phyloP scores from a whole-genome alignment of 768 basidiomycete genomes.

The Boletus pseudopeckii region DNA sequence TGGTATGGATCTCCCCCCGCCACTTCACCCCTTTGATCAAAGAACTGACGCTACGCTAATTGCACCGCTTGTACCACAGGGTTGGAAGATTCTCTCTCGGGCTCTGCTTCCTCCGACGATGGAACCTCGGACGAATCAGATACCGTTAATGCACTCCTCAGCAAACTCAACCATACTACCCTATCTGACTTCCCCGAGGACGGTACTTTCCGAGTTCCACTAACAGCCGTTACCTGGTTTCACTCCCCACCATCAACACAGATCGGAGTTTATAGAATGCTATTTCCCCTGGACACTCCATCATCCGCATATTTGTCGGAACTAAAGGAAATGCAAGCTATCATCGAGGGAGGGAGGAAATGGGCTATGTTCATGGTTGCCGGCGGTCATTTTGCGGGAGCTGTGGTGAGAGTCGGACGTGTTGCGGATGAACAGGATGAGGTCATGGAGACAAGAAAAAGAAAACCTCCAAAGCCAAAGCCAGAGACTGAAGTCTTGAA shows the following conservation, averaged over 20 bases:
- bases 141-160: constrained; percentile 64
- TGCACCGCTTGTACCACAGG: constrained; percentile 35
- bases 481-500: constrained; percentile 77
- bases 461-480: constrained; percentile 62
- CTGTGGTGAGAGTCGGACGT: constrained; percentile 70
- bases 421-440: constrained; percentile 41
- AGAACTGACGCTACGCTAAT: neutral
- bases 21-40: neutral
- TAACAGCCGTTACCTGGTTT: constrained; percentile 86
- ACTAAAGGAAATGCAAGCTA: constrained; percentile 62
- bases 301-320: constrained; percentile 52
- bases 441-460: constrained; percentile 42
- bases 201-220: constrained; percentile 37
- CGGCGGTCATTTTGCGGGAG: constrained; percentile 97
- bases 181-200: constrained; percentile 47
- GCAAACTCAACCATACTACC: constrained; percentile 49
- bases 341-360: constrained; percentile 54
- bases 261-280: constrained; percentile 77
- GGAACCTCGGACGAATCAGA: constrained; percentile 58
- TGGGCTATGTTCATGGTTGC: constrained; percentile 98
- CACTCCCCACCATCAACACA: constrained; percentile 85
- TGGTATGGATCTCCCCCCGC: constrained; percentile 44
- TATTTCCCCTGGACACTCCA: constrained; percentile 55
- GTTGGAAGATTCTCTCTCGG: constrained; percentile 87
- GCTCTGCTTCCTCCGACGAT: constrained; percentile 73